These are phyloP conservation scores for Quercus phellos DNA, from an alignment of 331 rosid species.

Conservation along the genomic window DNA sequence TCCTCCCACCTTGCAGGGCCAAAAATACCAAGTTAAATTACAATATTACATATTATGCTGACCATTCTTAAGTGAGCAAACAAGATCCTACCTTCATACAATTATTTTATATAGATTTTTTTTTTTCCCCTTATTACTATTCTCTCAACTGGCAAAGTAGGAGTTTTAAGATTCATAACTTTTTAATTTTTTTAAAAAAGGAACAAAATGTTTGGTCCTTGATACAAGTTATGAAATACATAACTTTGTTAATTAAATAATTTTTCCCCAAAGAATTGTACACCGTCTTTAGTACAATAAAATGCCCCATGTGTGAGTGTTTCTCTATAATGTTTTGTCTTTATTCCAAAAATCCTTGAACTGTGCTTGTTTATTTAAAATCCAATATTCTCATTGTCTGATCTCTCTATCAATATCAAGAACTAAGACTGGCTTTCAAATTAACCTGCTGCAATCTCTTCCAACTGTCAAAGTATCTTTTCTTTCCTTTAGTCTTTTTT, in stretches of 20 bases:
- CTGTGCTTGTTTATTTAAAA: neutral
- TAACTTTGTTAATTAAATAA: neutral
- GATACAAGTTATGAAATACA: neutral
- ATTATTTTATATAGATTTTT: neutral
- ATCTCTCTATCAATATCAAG: slow-evolving; percentile 1
- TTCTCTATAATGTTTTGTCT: slow-evolving; percentile 11
- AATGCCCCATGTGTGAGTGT: neutral
- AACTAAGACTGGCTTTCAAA: slow-evolving; percentile 3
- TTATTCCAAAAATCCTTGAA: neutral
- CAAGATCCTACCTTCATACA: too few species aligned
- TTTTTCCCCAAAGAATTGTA: neutral
- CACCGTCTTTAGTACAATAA: neutral
- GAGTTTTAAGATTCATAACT: neutral
- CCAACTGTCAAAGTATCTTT: slow-evolving; percentile 6
- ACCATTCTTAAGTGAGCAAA: too few species aligned
- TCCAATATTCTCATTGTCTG: neutral
- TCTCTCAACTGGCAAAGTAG: neutral
- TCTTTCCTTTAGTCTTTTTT: neutral
- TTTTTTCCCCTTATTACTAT: neutral
- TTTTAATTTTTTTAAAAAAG: too few species aligned
- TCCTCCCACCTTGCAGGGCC: too few species aligned
- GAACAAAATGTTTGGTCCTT: neutral
- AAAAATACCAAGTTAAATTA: too few species aligned
- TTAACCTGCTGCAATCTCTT: slow-evolving; percentile 2
- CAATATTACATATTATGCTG: too few species aligned